These are phyloP conservation scores for Cardamine occulta DNA, from an alignment of 345 rosid genomes.

Conservation along the genomic window DNA sequence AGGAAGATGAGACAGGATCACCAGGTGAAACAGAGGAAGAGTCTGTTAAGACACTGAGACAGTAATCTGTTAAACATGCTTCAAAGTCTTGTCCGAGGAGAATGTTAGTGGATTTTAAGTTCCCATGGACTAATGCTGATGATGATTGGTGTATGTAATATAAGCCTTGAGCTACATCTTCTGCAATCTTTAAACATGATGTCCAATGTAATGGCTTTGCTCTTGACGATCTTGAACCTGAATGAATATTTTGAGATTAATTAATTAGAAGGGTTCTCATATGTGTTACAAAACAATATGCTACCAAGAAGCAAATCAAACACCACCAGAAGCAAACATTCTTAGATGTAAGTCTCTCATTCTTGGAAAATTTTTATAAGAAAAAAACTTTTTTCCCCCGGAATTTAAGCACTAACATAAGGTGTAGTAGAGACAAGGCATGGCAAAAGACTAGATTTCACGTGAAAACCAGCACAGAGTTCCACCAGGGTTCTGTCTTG, in stretches of 20 bases:
- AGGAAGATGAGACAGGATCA: constrained; percentile 69
- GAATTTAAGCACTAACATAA: constrained; percentile 34
- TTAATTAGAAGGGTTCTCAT: constrained; percentile 2
- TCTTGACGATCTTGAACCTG: constrained; percentile 86
- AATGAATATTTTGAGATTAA: neutral
- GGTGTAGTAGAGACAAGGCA: constrained; percentile 38
- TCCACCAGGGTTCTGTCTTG: constrained; percentile 38
- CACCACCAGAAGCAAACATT: constrained; percentile 27
- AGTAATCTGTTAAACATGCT: constrained; percentile 87
- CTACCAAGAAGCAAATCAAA: constrained; percentile 22
- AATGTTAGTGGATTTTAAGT: constrained; percentile 83
- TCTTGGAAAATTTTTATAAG: neutral
- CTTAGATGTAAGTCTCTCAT: constrained; percentile 14
- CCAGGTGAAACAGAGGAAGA: constrained; percentile 51
- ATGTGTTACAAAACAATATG: neutral
- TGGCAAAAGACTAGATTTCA: constrained; percentile 42
- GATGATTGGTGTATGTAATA: constrained; percentile 89
- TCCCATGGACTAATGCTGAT: constrained; percentile 79
- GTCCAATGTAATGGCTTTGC: constrained; percentile 98
- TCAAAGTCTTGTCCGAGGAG: constrained; percentile 92
- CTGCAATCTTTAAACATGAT: constrained; percentile 96
- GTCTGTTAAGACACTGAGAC: constrained; percentile 72
- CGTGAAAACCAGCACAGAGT: constrained; percentile 46
- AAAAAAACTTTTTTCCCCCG: no score
- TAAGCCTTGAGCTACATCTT: constrained; percentile 89